Percentiles rank a stretch among this genome's conserved stretches.
These are phyloP conservation scores for Cutaneotrichosporon sp. DNA, from an alignment of 1,284 basidiomycete species.

Conservation along the genomic window DNA sequence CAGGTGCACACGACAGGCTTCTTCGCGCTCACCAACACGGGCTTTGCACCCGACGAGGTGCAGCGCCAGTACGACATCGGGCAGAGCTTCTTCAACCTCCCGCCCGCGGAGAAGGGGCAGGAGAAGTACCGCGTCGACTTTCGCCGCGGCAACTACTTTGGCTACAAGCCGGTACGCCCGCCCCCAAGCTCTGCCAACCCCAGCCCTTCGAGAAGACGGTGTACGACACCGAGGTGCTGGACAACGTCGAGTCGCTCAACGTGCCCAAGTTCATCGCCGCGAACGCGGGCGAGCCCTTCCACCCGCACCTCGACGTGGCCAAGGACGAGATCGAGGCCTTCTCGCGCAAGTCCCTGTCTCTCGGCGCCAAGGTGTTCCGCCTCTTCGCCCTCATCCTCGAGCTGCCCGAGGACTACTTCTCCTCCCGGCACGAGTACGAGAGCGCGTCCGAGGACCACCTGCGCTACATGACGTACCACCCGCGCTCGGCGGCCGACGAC, in stretches of 20 bases:
- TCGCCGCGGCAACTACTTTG: slow-evolving; percentile 34
- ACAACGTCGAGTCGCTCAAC: slow-evolving; percentile 41
- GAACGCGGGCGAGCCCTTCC: slow-evolving; percentile 30
- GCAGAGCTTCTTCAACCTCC: slow-evolving; percentile 37
- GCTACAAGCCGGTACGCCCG: slow-evolving; percentile 29
- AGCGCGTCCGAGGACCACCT: slow-evolving; percentile 37
- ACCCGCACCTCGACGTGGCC: slow-evolving; percentile 28
- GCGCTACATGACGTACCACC: slow-evolving; percentile 43
- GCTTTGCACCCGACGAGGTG: slow-evolving; percentile 36
- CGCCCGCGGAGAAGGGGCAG: slow-evolving; percentile 18
- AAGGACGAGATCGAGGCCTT: slow-evolving; percentile 14
- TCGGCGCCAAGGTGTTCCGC: slow-evolving; percentile 30
- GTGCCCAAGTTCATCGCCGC: slow-evolving; percentile 36
- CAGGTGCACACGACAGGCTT: slow-evolving; percentile 30
- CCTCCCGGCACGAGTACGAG: slow-evolving; percentile 37
- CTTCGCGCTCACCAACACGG: slow-evolving; percentile 34
- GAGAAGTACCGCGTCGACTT: slow-evolving; percentile 30
- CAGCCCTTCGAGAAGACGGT: slow-evolving; percentile 30
- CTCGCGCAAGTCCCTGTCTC: slow-evolving; percentile 16
- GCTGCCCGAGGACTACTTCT: slow-evolving; percentile 45
- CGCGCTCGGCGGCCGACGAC: slow-evolving; percentile 36
- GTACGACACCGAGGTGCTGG: slow-evolving; percentile 36
- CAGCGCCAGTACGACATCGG: slow-evolving; percentile 40
- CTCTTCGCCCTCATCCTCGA: slow-evolving; percentile 44
- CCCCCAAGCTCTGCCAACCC: neutral